Base-by-base conservation (phyloP, 225 moss, liverwort and hornwort genomes). In the Takakia lepidozioides region DNA sequence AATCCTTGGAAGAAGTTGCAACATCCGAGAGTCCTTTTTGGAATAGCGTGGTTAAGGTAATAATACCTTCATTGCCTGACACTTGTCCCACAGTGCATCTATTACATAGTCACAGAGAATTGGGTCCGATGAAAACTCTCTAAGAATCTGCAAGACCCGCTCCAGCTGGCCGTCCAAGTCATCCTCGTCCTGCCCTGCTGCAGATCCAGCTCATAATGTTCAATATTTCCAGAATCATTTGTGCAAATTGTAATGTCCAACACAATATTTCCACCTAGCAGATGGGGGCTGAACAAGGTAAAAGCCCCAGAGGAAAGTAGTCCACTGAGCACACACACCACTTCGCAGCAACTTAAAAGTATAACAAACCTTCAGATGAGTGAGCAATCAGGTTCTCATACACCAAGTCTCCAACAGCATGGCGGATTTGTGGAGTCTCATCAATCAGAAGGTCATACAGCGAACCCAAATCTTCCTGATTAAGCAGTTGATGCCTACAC, bases 1-100 rank as follows among this genome's bases (percentile, higher is more conserved):
- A n/a, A n/a, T n/a, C n/a, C n/a, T n/a, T n/a, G n/a, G n/a, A n/a
- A n/a, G n/a, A n/a, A n/a, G n/a, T n/a, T n/a, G n/a, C n/a, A n/a
- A n/a, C n/a, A n/a, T n/a, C n/a, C n/a, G n/a, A n/a, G n/a, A n/a
- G n/a, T n/a, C n/a, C n/a, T n/a, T n/a, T n/a, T n/a, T n/a, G n/a
- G n/a, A n/a, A n/a, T n/a, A n/a, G n/a, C n/a, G n/a, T n/a, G n/a
- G n/a, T n/a, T n/a, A n/a, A 11, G 32, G 11, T 6, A 32, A 32
- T 32, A 38, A 57, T 57, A 92, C 92, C 92, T 90, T 95, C 95
- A 91, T 91, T 52, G 81, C 85, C 47, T 85, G 78, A 68, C 95
- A 90, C 67, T 91, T 98, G 38, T 98, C 95, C 85, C 83, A 98
- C 38, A 98, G 84, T 57, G 95, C 91, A 70, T 98, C 95, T 49